Evolutionary conservation across 139 green algal genomes (phyloP), one percentile per base, ranked within the genome.

Genomic region (Micractinium conductrix): DNA sequence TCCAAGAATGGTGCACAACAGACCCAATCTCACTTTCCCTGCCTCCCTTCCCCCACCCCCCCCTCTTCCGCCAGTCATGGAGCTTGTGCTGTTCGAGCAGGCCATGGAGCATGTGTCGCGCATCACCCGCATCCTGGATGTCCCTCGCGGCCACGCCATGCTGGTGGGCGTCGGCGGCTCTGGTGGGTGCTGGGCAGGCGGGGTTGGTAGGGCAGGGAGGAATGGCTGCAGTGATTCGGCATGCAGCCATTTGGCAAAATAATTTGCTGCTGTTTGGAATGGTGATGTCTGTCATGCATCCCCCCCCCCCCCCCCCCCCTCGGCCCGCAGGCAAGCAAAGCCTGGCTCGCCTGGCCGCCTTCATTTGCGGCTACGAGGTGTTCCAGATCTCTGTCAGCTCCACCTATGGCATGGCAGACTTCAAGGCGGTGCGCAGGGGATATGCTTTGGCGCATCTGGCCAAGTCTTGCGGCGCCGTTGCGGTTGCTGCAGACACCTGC

Each of bases 21-120:
- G n/a, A n/a, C n/a, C n/a, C n/a, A n/a, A n/a, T n/a, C n/a, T n/a
- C n/a, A n/a, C n/a, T n/a, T n/a, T n/a, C n/a, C n/a, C n/a, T n/a
- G n/a, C n/a, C n/a, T n/a, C n/a, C n/a, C n/a, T n/a, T n/a, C n/a
- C n/a, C n/a, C n/a, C n/a, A n/a, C n/a, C n/a, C n/a, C n/a, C n/a
- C n/a, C n/a, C n/a, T n/a, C 55, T 42, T 4, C 38, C 3, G 60
- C 87, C 91, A 26, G 50, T 93, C 10, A 98, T 98, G 95, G 91
- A 97, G 45, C 87, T 98, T 68, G 94, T 98, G 71, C 89, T 98
- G 30, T 98, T 98, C 88, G 65, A 89, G 19, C 90, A 97, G 78
- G 95, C 95, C 22, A 93, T 96, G 83, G 92, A 97, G 88, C 95
- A 98, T 69, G 89, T 95, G 14, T 87, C 86, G 7, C 91, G 95